Evolutionary conservation across 805 yeast genomes (phyloP).

Genomic region (Myxozyma vanderwaltii): DNA sequence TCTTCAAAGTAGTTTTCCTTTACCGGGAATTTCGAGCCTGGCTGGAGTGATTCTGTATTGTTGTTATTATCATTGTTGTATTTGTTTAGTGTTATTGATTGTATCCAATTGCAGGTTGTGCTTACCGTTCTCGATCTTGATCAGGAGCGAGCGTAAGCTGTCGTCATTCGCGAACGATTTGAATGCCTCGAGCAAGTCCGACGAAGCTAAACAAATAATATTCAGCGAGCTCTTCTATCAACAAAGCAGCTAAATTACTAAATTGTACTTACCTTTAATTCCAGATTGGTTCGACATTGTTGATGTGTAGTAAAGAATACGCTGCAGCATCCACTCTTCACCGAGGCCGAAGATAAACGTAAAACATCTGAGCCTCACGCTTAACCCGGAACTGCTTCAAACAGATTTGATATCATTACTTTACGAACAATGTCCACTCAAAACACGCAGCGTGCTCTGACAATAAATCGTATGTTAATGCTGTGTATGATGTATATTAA

Average conservation of each 20-base stretch:
- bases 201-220: slow-evolving; percentile 42
- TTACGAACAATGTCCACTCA: slow-evolving; percentile 2
- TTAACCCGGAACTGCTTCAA: neutral
- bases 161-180: slow-evolving; percentile 45
- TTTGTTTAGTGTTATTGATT: no score
- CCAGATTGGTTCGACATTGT: slow-evolving; percentile 70
- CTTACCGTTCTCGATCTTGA: slow-evolving; percentile 44
- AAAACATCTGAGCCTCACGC: slow-evolving; percentile 1
- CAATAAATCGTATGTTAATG: slow-evolving; percentile 22
- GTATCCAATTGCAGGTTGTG: no score
- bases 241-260: neutral
- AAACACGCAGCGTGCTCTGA: slow-evolving; percentile 15
- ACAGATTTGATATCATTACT: neutral
- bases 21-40: slow-evolving; percentile 43
- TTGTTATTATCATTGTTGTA: neutral
- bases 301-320: neutral
- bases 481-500: neutral
- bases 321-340: neutral
- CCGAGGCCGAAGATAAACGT: no score
- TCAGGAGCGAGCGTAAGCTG: slow-evolving; percentile 44
- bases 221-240: slow-evolving; percentile 34
- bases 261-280: slow-evolving; percentile 41
- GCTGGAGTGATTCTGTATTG: slow-evolving; percentile 38
- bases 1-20: slow-evolving; percentile 43
- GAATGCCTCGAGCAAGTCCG: slow-evolving; percentile 51